phyloP scores from a whole-genome alignment of 2,329 filamentous ascomycete genomes.

The Hypocreales sp. region DNA sequence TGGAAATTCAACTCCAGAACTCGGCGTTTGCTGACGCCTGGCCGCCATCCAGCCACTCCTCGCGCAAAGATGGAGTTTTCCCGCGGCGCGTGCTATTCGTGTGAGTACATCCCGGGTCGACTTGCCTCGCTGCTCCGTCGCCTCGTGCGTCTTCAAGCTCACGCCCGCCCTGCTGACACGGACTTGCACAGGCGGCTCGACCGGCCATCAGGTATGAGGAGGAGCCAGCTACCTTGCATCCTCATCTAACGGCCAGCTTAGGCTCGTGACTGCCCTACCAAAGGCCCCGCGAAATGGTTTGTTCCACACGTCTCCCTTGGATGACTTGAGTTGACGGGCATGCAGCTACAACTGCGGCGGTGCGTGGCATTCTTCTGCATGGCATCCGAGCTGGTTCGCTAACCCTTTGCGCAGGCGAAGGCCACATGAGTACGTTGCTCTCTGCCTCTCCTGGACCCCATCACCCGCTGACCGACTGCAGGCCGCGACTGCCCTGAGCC shows the following conservation, averaged over 20 bases:
- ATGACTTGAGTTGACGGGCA: constrained; percentile 6
- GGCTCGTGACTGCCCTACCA: constrained; percentile 78
- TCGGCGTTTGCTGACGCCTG: no score
- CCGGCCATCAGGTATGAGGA: constrained; percentile 55
- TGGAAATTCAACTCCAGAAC: no score
- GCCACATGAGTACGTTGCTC: constrained; percentile 57
- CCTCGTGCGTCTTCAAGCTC: neutral
- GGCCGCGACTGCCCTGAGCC: constrained; percentile 86
- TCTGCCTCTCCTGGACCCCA: neutral
- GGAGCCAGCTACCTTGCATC: neutral
- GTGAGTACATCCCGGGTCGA: constrained; percentile 18
- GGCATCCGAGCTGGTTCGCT: constrained; percentile 4
- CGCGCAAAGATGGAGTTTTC: constrained; percentile 34
- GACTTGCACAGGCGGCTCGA: constrained; percentile 47
- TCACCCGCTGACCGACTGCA: constrained; percentile 14
- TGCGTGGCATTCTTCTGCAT: no score
- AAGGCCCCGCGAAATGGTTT: constrained; percentile 70
- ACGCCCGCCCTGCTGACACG: neutral
- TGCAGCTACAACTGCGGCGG: constrained; percentile 70
- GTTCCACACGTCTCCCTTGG: constrained; percentile 12
- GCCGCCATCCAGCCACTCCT: no score
- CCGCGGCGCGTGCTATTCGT: constrained; percentile 35
- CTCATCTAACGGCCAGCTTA: constrained; percentile 16
- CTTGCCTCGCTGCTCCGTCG: neutral
- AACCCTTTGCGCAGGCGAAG: constrained; percentile 31